Evolutionary conservation across 176 grass and related monocot species (phyloP).

Genomic region (Typha latifolia): DNA sequence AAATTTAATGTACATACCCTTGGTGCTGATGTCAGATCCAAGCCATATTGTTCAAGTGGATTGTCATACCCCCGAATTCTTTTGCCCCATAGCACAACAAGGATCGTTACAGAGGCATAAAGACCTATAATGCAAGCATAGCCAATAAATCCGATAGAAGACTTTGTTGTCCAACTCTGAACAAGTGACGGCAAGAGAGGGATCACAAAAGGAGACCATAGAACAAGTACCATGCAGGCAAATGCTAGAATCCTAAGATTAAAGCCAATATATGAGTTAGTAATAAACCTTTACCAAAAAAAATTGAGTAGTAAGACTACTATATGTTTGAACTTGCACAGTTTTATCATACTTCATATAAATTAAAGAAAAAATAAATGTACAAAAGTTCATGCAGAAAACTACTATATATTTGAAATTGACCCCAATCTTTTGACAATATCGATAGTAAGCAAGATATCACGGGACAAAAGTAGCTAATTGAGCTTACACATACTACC

Average conservation of each 20-base stretch:
- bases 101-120: slow-evolving; percentile 61
- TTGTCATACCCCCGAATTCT: slow-evolving; percentile 73
- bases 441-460: no score
- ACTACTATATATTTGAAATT: no score
- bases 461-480: no score
- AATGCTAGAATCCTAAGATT: slow-evolving; percentile 65
- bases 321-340: not conserved
- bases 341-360: not conserved
- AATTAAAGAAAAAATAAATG: no score
- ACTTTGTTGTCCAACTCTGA: slow-evolving; percentile 66
- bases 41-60: slow-evolving; percentile 80
- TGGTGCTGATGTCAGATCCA: slow-evolving; percentile 46
- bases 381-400: no score
- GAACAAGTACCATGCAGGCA: slow-evolving; percentile 68
- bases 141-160: slow-evolving; percentile 59
- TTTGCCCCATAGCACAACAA: slow-evolving; percentile 91
- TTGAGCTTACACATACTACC: no score
- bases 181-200: slow-evolving; percentile 77
- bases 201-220: slow-evolving; percentile 92
- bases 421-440: no score
- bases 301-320: not conserved
- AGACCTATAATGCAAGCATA: slow-evolving; percentile 67
- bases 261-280: slow-evolving; percentile 2
- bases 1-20: slow-evolving; percentile 42
- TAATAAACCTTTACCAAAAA: not conserved